Base-by-base conservation (phyloP, 768 basidiomycete genomes). In the Boletellus ananas region DNA sequence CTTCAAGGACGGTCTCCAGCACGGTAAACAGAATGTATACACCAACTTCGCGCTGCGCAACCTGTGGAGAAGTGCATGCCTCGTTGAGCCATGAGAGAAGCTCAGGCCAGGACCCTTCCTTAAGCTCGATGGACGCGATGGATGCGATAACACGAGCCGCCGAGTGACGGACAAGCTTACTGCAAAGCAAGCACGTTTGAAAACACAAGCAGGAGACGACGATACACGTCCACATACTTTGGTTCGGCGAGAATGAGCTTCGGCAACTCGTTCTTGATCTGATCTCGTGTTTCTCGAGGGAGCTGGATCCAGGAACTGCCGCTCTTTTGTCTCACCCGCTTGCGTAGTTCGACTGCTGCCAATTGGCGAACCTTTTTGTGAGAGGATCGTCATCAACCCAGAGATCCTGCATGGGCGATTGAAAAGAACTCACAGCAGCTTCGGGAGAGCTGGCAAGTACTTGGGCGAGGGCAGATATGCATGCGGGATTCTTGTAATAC, bases 301-400 rank as follows among this genome's bases (percentile, higher is more conserved):
- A 91, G 77, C 49, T 79, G 74, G 17, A 81, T 74, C 96, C 96
- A 99, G 29, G 94, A 70, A 65, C 79, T 81, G 43, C 87, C 88
- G 58, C 86, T 89, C 60, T 85, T 85, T 65, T 83, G 79, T 23
- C 78, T 68, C 52, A 97, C 81, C 50, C 95, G 89, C 77, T 99
- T 99, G 60, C 95, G 81, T 66, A 97, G 78, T 72, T 99, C 96
- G 48, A 97, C 94, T 8, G 94, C 94, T 42, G 94, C 91, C 18
- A 99, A 80, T 82, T 99, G 96, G 54, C 94, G 90, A 55, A 97
- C 84, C 94, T 99, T 45, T 21, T 12, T 1, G 43, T 12, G 36
- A 41, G 9, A 20, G 23, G 33, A 49, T 49, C 45, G 34, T 27
- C n/a, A 34, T 51, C 34, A 45, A 58, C 48, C 38, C 37, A 9